Evolutionary conservation across 345 rosid genomes (phyloP).

Genomic region (Lepidium sativum): DNA sequence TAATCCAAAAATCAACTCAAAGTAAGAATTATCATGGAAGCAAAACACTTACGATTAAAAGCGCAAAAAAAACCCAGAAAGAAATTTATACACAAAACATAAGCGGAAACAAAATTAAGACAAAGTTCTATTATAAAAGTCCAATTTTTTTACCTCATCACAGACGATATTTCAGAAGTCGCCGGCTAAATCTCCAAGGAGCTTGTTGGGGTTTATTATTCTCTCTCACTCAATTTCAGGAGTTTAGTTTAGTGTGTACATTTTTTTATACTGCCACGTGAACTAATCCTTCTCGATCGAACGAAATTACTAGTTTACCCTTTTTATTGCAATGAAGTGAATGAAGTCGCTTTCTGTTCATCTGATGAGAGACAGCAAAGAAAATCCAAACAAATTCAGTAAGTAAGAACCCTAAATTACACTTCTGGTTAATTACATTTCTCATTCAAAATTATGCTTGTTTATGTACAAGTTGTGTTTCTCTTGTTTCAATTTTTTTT

Average conservation of each 20-base stretch:
- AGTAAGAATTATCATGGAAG: background rate
- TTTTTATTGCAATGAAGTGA: background rate
- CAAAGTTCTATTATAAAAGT: background rate
- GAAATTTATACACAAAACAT: background rate
- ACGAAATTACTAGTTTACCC: background rate
- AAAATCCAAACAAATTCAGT: background rate
- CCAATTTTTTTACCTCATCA: background rate
- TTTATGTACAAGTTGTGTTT: background rate
- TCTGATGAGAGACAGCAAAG: background rate
- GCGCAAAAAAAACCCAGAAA: background rate
- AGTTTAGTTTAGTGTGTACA: background rate
- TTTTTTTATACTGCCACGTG: background rate
- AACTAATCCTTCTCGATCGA: background rate
- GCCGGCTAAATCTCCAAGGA: background rate
- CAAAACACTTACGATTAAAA: too few species aligned
- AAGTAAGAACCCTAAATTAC: slow-evolving; percentile 2
- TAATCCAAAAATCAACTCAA: background rate
- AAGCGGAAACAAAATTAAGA: background rate
- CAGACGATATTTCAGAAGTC: background rate
- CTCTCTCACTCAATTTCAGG: too few species aligned
- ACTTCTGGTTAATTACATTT: slow-evolving; percentile 7
- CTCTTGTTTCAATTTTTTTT: background rate
- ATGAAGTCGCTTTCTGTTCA: background rate
- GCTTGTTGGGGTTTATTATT: background rate
- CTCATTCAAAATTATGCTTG: background rate